These are phyloP conservation scores for Uncinocarpus reesii DNA, from an alignment of 2,329 filamentous ascomycete genomes.

Conservation along the genomic window DNA sequence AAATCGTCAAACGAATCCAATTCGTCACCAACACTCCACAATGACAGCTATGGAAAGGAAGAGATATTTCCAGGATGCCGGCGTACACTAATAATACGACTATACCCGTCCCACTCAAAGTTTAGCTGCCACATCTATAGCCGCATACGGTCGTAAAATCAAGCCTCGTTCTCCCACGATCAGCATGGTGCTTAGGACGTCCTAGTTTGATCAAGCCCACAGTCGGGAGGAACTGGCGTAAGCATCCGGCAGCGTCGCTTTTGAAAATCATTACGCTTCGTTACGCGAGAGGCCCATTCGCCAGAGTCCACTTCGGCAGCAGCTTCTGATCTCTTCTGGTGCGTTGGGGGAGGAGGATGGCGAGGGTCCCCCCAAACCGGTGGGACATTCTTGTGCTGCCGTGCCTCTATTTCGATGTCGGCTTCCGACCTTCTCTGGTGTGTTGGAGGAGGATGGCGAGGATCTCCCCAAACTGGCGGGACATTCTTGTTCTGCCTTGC, in stretches of 20 bases:
- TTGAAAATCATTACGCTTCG: background rate
- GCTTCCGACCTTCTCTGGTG: background rate
- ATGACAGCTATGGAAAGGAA: too few species aligned
- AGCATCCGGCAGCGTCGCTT: background rate
- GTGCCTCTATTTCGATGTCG: background rate
- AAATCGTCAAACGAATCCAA: too few species aligned
- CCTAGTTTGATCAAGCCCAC: background rate
- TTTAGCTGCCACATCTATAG: background rate
- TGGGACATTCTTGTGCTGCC: background rate
- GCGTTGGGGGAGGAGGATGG: background rate
- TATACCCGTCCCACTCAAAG: background rate
- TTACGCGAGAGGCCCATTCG: background rate
- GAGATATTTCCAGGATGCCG: conserved; percentile 5
- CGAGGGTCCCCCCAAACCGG: background rate
- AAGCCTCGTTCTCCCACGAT: too few species aligned
- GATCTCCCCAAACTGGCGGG: conserved; percentile 6
- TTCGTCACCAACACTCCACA: too few species aligned
- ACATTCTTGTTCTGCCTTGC: background rate
- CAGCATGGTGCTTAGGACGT: too few species aligned
- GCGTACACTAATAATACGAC: background rate
- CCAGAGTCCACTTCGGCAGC: background rate
- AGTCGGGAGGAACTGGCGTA: background rate
- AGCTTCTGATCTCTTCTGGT: background rate
- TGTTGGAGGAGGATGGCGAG: conserved; percentile 4
- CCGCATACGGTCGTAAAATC: background rate